phyloP scores from a whole-genome alignment of 768 basidiomycete genomes.

The Favolaschia claudopus region DNA sequence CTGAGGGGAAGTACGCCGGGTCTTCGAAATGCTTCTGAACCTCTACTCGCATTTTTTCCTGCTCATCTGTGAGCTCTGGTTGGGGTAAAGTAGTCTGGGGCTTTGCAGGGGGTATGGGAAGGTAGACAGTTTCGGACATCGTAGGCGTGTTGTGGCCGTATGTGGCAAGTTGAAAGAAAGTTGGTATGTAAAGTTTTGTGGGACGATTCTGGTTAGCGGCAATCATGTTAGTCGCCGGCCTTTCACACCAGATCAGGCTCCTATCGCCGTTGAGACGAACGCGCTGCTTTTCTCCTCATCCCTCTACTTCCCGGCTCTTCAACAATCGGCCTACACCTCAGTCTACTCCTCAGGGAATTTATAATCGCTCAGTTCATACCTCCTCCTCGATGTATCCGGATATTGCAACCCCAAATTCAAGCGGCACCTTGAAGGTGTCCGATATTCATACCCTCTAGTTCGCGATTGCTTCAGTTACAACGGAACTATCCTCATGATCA shows the following conservation, averaged over 20 bases:
- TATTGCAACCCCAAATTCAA: constrained; percentile 70
- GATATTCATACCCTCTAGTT: constrained; percentile 82
- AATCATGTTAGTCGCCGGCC: too few species aligned
- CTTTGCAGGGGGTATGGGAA: constrained; percentile 42
- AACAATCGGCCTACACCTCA: too few species aligned
- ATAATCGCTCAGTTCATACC: background rate
- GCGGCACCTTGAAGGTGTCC: constrained; percentile 73
- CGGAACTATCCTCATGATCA: background rate
- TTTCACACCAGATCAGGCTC: too few species aligned
- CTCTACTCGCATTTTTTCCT: constrained; percentile 57
- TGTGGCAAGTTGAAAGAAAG: constrained; percentile 29
- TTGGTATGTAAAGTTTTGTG: constrained; percentile 5
- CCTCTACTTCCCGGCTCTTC: too few species aligned
- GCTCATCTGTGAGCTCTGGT: constrained; percentile 46
- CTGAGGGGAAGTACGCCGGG: constrained; percentile 55
- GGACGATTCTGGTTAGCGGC: background rate
- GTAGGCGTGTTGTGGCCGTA: constrained; percentile 27
- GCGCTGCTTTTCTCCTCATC: too few species aligned
- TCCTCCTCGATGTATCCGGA: constrained; percentile 67
- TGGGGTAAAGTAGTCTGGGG: constrained; percentile 41
- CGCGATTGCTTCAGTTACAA: constrained; percentile 10
- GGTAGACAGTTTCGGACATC: constrained; percentile 41
- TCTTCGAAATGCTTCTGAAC: constrained; percentile 68
- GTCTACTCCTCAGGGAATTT: too few species aligned
- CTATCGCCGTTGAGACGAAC: too few species aligned